Base-by-base conservation (phyloP, 2,329 filamentous ascomycete species). In the Colletotrichum cordylinicola region DNA sequence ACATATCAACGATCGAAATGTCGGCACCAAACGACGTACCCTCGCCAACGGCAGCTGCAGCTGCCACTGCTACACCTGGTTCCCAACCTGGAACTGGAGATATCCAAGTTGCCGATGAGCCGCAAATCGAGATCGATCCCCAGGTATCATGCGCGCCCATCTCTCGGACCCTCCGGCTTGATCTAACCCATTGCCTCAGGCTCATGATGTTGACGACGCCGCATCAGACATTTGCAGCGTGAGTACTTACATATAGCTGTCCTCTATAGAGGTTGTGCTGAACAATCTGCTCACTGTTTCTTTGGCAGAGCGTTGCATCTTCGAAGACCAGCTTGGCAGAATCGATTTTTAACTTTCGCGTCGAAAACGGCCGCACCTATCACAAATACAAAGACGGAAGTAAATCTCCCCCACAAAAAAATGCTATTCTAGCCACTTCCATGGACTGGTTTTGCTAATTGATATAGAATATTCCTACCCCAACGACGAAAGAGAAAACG, bases 221-320 rank as follows among this genome's bases (percentile, higher is more conserved):
- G 18, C 39, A 9, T 43, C 39, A 2, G 9, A 43, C 2, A 43
- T 43, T 43, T 18, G 39, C 1, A 43, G 39, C 18, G 39, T 43
- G 39, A 43, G 39, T n/a, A 0, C 2, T 43, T 2, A n/a, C n/a
- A n/a, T n/a, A n/a, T n/a, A n/a, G 18, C 1, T 43, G 39, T n/a
- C 16, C 4, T n/a, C 2, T 43, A 4, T 1, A 43, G 0, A n/a
- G 4, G 2, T n/a, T 43, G 1, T 43, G 39, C n/a, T 43, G 39
- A 2, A 43, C 9, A 43, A 10, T 9, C 39, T 1, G n/a, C 2
- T 43, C 8, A 43, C 8, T 10, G 4, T 1, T 43, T 43, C n/a
- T 43, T 2, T 13, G 29, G 56, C 24, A 29, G 24, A 60, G 56
- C 27, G 6, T 60, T 29, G 56, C 24, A 9, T 60, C 56, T 15